Evolutionary conservation across 2,329 filamentous ascomycete species (phyloP).

Genomic region (Aspergillus vadensis): DNA sequence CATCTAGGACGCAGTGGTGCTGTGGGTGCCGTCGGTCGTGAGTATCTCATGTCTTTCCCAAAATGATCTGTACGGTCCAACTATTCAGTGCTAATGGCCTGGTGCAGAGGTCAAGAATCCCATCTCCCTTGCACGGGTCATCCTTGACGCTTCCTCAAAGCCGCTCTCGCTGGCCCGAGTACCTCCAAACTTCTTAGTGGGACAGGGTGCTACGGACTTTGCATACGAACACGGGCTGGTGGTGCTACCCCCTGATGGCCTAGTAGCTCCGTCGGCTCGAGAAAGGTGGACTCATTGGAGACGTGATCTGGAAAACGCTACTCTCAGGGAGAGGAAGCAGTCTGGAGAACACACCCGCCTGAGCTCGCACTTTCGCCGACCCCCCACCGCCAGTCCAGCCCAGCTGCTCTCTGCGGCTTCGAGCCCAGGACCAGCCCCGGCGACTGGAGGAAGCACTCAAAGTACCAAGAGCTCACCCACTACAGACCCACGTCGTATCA

Average conservation of each 20-base stretch:
- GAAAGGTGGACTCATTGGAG: conserved; percentile 81
- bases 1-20: conserved; percentile 89
- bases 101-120: conserved; percentile 73
- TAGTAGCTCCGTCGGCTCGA: conserved; percentile 77
- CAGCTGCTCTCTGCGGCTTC: conserved; percentile 15
- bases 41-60: conserved; percentile 36
- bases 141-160: conserved; percentile 75
- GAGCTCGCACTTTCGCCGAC: conserved; percentile 26
- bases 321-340: conserved; percentile 47
- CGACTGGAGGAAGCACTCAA: neutral
- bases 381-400: conserved; percentile 26
- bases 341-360: conserved; percentile 25
- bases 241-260: conserved; percentile 69
- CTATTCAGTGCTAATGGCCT: neutral
- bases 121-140: conserved; percentile 78
- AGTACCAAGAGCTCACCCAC: neutral
- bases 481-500: neutral
- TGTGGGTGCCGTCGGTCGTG: conserved; percentile 86
- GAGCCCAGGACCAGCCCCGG: neutral
- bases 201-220: conserved; percentile 82
- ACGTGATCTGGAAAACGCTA: conserved; percentile 66
- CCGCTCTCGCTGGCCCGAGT: conserved; percentile 83
- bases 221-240: conserved; percentile 76
- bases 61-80: neutral
- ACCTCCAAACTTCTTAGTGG: conserved; percentile 87